Evolutionary conservation across 306 rosid species (phyloP), one percentile per base, ranked within the genome.

Genomic region (Gastrolobium bilobum): DNA sequence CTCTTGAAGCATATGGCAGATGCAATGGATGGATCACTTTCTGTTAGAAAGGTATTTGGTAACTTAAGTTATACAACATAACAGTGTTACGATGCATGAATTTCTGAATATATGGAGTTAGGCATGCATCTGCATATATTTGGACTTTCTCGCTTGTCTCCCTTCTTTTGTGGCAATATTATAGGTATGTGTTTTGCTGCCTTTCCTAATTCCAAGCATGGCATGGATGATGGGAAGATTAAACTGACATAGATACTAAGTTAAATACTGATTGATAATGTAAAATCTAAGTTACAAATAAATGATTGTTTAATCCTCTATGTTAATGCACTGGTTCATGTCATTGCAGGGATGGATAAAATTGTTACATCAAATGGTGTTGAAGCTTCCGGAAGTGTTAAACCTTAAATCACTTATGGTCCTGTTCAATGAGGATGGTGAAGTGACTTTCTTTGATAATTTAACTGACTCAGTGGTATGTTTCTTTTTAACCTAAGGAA

Each of bases 331-430:
- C 67, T 79, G 10, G 68, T 65, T 81, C 59, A 51, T 70, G 54
- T 65, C 76, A 72, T 75, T 87, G 81, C 91, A 95, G 98, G 99
- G 89, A 77, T 95, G 99, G 99, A 77, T 93, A 20, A 85, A 88
- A 76, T 79, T 95, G 59, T 86, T 95, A 64, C 87, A 86, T 74
- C 90, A 90, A 87, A 95, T 95, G 96, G 91, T 89, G 79, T 79
- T 88, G 78, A 92, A 87, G 82, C 93, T 95, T 77, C 97, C 97
- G 10, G 87, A 86, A 35, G 82, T 89, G 72, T 86, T 86, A 59
- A 88, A 87, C 78, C 88, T 95, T 43, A 77, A 76, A 61, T 91
- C 92, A 39, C 86, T 95, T 68, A 50, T 42, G 85, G 88, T 50
- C 44, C 79, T 95, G 50, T 85, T 85, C 75, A 86, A 89, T 67